Evolutionary conservation across 2,329 filamentous ascomycete species (phyloP).

Genomic region (Fusarium anthophilum): DNA sequence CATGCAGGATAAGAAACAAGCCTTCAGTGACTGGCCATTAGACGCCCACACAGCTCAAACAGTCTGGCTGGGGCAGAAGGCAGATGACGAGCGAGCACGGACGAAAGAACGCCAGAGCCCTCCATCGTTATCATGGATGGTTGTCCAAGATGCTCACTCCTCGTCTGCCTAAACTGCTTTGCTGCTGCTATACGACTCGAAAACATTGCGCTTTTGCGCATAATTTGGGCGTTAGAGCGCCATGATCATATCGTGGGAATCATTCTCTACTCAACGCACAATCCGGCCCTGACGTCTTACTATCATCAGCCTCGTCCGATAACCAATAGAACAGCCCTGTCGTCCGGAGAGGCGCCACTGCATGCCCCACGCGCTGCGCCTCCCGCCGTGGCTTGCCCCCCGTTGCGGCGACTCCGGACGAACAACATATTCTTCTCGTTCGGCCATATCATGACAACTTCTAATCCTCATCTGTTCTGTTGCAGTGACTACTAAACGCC

Average conservation of each 20-base stretch:
- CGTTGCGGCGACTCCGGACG: not conserved
- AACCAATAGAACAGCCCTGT: conserved; percentile 17
- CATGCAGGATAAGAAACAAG: conserved; percentile 5
- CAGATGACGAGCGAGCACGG: conserved; percentile 14
- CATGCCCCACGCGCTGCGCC: conserved; percentile 44
- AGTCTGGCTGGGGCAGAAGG: conserved; percentile 1
- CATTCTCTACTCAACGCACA: not conserved
- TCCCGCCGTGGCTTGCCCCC: conserved; percentile 44
- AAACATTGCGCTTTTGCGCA: not conserved
- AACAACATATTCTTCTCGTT: conserved; percentile 3
- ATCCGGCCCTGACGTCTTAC: conserved; percentile 10
- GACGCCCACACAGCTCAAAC: not conserved
- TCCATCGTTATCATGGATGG: not conserved
- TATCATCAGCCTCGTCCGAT: not conserved
- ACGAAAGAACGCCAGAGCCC: not conserved
- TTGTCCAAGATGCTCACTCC: not conserved
- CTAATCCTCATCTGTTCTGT: conserved; percentile 34
- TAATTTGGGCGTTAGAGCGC: conserved; percentile 1
- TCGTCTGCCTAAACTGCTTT: conserved; percentile 25
- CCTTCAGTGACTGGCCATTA: conserved; percentile 9
- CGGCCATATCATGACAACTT: conserved; percentile 37
- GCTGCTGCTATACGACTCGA: not conserved
- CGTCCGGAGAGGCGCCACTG: conserved; percentile 35
- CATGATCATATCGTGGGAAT: conserved; percentile 1
- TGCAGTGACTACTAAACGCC: conserved; percentile 32